Percentiles rank a stretch among this genome's conserved stretches.
Evolutionary conservation across 2,329 filamentous ascomycete species (phyloP).

Genomic region (Aspergillus thermomutatus): DNA sequence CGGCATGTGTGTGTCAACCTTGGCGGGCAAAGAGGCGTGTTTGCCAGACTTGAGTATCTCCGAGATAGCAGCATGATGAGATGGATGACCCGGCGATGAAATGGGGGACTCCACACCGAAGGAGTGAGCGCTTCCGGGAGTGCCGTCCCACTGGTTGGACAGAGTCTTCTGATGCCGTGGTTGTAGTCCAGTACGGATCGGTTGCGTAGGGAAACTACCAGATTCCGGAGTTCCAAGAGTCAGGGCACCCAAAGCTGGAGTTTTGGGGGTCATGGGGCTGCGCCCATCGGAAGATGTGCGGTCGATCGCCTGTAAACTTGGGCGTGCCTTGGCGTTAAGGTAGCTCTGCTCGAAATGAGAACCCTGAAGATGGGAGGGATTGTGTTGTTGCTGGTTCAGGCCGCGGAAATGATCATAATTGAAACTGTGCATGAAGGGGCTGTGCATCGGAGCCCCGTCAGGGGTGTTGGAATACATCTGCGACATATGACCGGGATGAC

Average conservation of each 20-base stretch:
- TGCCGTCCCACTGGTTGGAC: slow-evolving; percentile 87
- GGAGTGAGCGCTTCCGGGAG: slow-evolving; percentile 76
- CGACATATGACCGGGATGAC: slow-evolving; percentile 66
- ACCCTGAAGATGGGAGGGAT: slow-evolving; percentile 35
- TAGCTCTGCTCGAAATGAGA: slow-evolving; percentile 55
- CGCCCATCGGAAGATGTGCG: slow-evolving; percentile 71
- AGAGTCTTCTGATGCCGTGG: slow-evolving; percentile 74
- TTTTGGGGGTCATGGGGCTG: slow-evolving; percentile 83
- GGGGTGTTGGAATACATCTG: slow-evolving; percentile 85
- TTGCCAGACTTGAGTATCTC: slow-evolving; percentile 82
- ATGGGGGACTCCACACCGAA: slow-evolving; percentile 80
- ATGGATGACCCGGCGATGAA: slow-evolving; percentile 64
- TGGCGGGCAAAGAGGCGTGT: slow-evolving; percentile 83
- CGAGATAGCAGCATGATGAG: slow-evolving; percentile 70
- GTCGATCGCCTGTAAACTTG: slow-evolving; percentile 63
- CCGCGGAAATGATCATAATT: slow-evolving; percentile 73
- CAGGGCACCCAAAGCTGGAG: slow-evolving; percentile 69
- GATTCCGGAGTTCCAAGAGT: slow-evolving; percentile 70
- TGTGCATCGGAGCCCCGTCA: slow-evolving; percentile 87
- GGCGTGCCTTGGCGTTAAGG: slow-evolving; percentile 56
- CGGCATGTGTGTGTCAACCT: slow-evolving; percentile 59
- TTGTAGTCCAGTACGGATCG: slow-evolving; percentile 65
- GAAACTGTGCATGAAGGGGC: slow-evolving; percentile 78
- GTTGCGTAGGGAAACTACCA: slow-evolving; percentile 69
- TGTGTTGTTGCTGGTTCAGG: slow-evolving; percentile 53